Conservation (phyloP, 2,329 filamentous ascomycete genomes). For the Pyrenophora graminea region DNA sequence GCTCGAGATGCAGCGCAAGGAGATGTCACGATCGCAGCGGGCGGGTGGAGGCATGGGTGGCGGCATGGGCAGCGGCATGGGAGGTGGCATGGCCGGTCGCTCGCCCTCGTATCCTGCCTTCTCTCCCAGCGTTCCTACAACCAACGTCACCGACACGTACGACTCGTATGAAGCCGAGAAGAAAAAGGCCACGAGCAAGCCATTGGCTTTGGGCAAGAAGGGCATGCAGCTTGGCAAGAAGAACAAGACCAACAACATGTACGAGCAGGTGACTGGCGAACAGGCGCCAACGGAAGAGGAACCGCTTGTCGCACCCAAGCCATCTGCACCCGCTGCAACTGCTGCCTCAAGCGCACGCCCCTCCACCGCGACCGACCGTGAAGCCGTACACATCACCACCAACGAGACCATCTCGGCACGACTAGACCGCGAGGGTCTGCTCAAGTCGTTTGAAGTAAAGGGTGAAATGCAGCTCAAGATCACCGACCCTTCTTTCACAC, state of each 20-base stretch:
- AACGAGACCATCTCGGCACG: slow-evolving; percentile 90
- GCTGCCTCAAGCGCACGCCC: slow-evolving; percentile 61
- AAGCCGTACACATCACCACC: slow-evolving; percentile 85
- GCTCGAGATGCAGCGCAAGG: slow-evolving; percentile 97
- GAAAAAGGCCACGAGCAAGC: slow-evolving; percentile 83
- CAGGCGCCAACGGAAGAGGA: slow-evolving; percentile 80
- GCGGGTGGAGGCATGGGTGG: slow-evolving; percentile 34
- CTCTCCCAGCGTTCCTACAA: slow-evolving; percentile 75
- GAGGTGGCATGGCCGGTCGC: slow-evolving; percentile 62
- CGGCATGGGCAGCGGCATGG: slow-evolving; percentile 35
- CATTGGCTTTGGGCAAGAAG: slow-evolving; percentile 83
- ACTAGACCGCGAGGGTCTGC: slow-evolving; percentile 81
- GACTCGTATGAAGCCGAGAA: slow-evolving; percentile 97
- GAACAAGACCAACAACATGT: slow-evolving; percentile 96
- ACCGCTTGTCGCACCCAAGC: slow-evolving; percentile 69
- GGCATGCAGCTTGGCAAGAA: slow-evolving; percentile 99
- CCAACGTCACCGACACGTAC: slow-evolving; percentile 74
- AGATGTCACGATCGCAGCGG: slow-evolving; percentile 78
- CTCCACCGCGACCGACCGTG: slow-evolving; percentile 73
- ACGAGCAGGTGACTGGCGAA: slow-evolving; percentile 90
- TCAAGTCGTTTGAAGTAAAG: slow-evolving; percentile 86
- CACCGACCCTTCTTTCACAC: slow-evolving; percentile 83
- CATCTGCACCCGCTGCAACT: slow-evolving; percentile 55
- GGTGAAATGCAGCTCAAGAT: slow-evolving; percentile 92
- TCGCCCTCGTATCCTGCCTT: slow-evolving; percentile 87